Conservation (phyloP, 169 alveolate genomes). For the Perkinsus marinus region DNA sequence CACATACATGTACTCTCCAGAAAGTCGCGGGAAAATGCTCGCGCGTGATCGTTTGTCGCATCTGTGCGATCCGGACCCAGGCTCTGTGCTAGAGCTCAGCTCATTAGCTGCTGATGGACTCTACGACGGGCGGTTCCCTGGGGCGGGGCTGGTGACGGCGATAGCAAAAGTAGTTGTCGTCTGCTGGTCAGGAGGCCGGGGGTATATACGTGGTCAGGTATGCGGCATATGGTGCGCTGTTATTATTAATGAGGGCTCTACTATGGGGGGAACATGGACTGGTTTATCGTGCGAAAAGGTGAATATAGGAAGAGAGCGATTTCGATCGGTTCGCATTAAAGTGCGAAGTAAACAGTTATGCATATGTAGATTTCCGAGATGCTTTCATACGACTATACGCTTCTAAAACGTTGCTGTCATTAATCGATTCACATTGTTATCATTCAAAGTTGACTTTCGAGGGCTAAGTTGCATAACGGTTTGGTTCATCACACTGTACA, state of each 20-base stretch:
- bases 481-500: too few relatives aligned
- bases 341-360: too few relatives aligned
- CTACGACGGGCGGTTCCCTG: conserved; percentile 41
- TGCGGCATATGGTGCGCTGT: conserved; percentile 28
- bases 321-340: too few relatives aligned
- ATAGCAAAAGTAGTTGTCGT: conserved; percentile 47
- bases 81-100: conserved; percentile 50
- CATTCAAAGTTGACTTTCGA: too few relatives aligned
- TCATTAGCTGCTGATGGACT: conserved; percentile 43
- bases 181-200: neutral
- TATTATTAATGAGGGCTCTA: conserved; percentile 54
- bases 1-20: too few relatives aligned
- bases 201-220: neutral
- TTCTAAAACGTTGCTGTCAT: too few relatives aligned
- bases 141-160: conserved; percentile 56
- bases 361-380: too few relatives aligned
- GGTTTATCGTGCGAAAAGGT: conserved; percentile 47
- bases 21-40: conserved; percentile 9
- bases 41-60: conserved; percentile 36
- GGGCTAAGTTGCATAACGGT: too few relatives aligned
- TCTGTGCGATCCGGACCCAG: conserved; percentile 41
- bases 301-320: neutral
- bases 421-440: too few relatives aligned
- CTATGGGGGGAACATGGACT: conserved; percentile 56
- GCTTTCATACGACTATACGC: too few relatives aligned